Percentiles rank a stretch among this genome's conserved stretches.
These are phyloP conservation scores for Backusella westeae DNA, from an alignment of 192 early-diverging fungal species.

Conservation along the genomic window DNA sequence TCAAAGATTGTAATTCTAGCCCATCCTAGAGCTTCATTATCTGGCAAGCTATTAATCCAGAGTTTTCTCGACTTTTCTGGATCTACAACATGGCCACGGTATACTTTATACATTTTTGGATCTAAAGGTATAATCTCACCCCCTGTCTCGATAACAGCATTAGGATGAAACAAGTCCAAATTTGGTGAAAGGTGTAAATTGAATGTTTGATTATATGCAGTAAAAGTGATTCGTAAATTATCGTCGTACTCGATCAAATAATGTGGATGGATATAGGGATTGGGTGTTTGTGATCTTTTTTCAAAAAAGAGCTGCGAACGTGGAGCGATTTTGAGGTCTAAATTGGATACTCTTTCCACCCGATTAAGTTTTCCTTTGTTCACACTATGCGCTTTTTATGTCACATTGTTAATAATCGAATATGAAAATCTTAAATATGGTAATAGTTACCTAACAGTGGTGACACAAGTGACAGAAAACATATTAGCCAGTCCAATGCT, in stretches of 20 bases:
- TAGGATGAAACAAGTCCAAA: slow-evolving; percentile 64
- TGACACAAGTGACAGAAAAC: background rate
- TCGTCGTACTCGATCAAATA: slow-evolving; percentile 39
- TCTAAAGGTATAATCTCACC: background rate
- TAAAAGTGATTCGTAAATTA: slow-evolving; percentile 53
- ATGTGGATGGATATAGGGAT: slow-evolving; percentile 3
- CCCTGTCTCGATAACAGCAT: slow-evolving; percentile 37
- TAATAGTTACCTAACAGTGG: background rate
- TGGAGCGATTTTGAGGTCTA: slow-evolving; percentile 20
- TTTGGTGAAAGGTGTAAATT: slow-evolving; percentile 66
- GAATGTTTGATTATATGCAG: slow-evolving; percentile 65
- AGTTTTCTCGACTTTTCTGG: slow-evolving; percentile 9
- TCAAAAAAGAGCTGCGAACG: slow-evolving; percentile 14
- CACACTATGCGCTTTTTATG: background rate
- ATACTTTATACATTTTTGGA: slow-evolving; percentile 28
- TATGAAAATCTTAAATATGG: background rate
- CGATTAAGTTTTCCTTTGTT: background rate
- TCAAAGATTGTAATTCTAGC: slow-evolving; percentile 43
- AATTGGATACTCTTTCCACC: slow-evolving; percentile 6
- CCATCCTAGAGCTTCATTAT: slow-evolving; percentile 48
- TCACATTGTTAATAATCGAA: background rate
- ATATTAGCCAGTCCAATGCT: background rate
- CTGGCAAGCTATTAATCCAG: slow-evolving; percentile 5
- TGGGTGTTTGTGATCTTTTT: slow-evolving; percentile 11
- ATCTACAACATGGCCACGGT: slow-evolving; percentile 42